Conservation (phyloP, 345 rosid genomes). For the Triadica sebifera region DNA sequence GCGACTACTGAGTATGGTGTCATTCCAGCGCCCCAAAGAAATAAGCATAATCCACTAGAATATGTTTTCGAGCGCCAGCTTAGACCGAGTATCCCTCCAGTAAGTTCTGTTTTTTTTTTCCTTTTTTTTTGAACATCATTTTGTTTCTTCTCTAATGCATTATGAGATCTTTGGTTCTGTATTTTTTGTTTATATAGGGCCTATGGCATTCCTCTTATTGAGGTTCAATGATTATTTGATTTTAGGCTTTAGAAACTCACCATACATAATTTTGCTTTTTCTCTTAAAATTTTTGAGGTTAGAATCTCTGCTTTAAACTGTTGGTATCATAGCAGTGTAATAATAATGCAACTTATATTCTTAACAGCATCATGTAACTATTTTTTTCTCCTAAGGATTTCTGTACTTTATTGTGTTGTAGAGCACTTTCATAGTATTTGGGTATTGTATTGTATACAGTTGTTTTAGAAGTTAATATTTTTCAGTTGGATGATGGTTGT, state of each 20-base stretch:
- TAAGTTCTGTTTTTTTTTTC: slow-evolving; percentile 22
- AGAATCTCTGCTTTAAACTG: not conserved
- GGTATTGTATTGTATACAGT: not conserved
- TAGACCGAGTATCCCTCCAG: slow-evolving; percentile 47
- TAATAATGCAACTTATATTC: not conserved
- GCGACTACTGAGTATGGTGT: slow-evolving; percentile 64
- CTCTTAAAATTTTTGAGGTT: not conserved
- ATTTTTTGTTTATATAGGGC: not conserved
- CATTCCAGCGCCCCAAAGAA: slow-evolving; percentile 54
- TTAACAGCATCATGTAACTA: not conserved
- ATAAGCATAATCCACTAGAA: slow-evolving; percentile 49
- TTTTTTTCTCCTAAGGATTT: not conserved
- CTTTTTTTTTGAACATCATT: not conserved
- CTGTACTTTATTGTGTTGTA: not conserved
- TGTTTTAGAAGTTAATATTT: not conserved
- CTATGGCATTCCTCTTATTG: not conserved
- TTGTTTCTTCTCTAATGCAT: not conserved
- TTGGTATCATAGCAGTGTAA: not conserved
- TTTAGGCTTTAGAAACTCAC: too few species aligned
- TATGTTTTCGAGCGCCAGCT: slow-evolving; percentile 81
- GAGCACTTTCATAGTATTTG: not conserved
- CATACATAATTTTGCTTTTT: not conserved
- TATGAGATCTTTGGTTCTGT: not conserved
- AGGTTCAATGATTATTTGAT: not conserved
- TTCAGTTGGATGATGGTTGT: slow-evolving; percentile 1